Conservation (phyloP, 768 basidiomycete genomes). For the Leucogyrophana mollusca region DNA sequence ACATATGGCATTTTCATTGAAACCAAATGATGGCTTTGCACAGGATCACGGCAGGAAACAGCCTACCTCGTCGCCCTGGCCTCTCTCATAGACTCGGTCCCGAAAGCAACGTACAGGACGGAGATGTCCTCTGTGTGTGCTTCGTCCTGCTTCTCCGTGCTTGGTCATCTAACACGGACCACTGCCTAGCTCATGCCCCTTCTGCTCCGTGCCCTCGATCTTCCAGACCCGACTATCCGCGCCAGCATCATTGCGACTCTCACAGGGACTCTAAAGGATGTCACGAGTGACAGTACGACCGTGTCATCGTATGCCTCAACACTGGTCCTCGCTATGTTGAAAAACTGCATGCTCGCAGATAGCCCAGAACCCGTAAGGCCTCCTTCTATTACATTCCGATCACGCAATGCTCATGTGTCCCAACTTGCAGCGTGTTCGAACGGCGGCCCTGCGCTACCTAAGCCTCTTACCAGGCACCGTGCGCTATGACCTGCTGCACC, state of each 20-base stretch:
- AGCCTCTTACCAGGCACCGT: slow-evolving; percentile 71
- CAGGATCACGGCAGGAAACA: slow-evolving; percentile 54
- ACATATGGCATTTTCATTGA: not conserved
- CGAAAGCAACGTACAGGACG: slow-evolving; percentile 68
- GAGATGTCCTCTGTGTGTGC: slow-evolving; percentile 60
- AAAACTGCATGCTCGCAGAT: slow-evolving; percentile 49
- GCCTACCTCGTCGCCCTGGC: slow-evolving; percentile 84
- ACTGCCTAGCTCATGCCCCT: slow-evolving; percentile 79
- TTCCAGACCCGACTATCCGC: slow-evolving; percentile 72
- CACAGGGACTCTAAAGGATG: slow-evolving; percentile 62
- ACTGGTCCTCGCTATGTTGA: slow-evolving; percentile 71
- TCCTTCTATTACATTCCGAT: not conserved
- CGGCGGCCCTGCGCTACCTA: slow-evolving; percentile 73
- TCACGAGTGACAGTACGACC: slow-evolving; percentile 43
- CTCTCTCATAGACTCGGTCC: slow-evolving; percentile 75
- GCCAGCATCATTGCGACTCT: slow-evolving; percentile 81
- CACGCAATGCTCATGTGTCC: not conserved
- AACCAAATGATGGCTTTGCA: not conserved
- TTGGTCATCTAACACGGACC: not conserved
- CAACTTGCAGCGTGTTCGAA: slow-evolving; percentile 65
- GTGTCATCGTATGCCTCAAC: slow-evolving; percentile 71
- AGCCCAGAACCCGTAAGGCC: slow-evolving; percentile 57
- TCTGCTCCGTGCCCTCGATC: slow-evolving; percentile 78
- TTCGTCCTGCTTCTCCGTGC: not conserved
- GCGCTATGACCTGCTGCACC: slow-evolving; percentile 82